Percentiles rank a stretch among this genome's conserved stretches.
Evolutionary conservation across 1,284 basidiomycete genomes (phyloP).

Genomic region (Cutaneotrichosporon sp.): DNA sequence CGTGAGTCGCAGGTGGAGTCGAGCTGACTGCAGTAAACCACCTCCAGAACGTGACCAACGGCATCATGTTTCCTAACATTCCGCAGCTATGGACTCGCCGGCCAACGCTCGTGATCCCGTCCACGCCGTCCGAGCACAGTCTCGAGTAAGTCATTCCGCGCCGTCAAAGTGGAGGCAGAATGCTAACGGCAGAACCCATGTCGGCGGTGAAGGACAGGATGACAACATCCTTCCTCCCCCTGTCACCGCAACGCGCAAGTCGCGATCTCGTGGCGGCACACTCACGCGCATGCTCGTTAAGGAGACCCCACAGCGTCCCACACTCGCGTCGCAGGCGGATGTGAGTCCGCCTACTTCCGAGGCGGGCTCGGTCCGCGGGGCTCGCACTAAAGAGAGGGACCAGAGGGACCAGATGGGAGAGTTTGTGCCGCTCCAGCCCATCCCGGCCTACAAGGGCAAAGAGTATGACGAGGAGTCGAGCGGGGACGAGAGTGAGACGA

Average conservation of each 20-base stretch:
- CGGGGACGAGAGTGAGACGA: constrained; percentile 4
- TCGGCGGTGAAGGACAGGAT: not conserved
- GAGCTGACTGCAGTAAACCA: constrained; percentile 38
- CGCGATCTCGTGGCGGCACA: constrained; percentile 2
- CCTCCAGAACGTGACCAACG: constrained; percentile 52
- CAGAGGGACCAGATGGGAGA: not conserved
- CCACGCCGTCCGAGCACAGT: constrained; percentile 9
- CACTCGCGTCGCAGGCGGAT: not conserved
- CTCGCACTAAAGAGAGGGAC: not conserved
- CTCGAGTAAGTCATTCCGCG: not conserved
- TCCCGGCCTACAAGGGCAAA: not conserved
- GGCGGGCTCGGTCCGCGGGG: not conserved
- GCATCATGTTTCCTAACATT: constrained; percentile 49
- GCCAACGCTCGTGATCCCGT: constrained; percentile 41
- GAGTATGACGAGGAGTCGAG: constrained; percentile 9
- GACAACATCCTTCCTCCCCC: constrained; percentile 1
- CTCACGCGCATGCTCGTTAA: constrained; percentile 3
- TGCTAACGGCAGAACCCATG: not conserved
- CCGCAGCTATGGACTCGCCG: constrained; percentile 45
- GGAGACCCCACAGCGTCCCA: not conserved
- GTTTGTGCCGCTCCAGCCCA: constrained; percentile 4
- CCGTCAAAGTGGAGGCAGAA: constrained; percentile 16
- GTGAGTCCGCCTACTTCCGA: not conserved
- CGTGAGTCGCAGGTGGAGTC: constrained; percentile 28
- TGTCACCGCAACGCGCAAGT: not conserved